These are phyloP conservation scores for Lentinus tigrinus DNA, from an alignment of 768 basidiomycete species.

Conservation along the genomic window DNA sequence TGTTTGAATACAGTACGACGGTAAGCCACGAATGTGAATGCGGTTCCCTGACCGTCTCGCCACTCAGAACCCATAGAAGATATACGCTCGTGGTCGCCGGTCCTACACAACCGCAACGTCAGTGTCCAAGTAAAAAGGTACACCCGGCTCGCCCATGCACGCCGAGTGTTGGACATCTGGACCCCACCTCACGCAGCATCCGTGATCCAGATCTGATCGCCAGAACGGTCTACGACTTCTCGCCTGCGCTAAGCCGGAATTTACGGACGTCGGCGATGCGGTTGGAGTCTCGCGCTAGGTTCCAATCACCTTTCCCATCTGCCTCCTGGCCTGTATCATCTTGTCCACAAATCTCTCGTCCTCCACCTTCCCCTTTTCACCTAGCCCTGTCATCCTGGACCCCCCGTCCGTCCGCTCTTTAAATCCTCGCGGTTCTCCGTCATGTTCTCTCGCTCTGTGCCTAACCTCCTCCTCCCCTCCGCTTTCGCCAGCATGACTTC, in stretches of 20 bases:
- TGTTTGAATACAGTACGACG: too few relatives aligned
- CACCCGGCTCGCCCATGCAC: neutral
- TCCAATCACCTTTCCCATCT: conserved; percentile 1
- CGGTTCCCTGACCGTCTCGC: too few relatives aligned
- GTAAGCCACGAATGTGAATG: too few relatives aligned
- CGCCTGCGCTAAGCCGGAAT: neutral
- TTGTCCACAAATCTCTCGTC: conserved; percentile 1
- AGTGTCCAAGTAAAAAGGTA: too few relatives aligned
- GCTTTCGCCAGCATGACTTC: conserved; percentile 28
- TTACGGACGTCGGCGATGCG: conserved; percentile 4
- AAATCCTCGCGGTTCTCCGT: neutral
- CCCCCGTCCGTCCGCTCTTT: neutral
- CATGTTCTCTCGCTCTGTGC: neutral
- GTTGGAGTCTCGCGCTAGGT: neutral
- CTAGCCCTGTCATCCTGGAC: neutral
- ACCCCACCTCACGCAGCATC: neutral
- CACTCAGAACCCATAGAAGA: too few relatives aligned
- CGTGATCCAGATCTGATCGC: conserved; percentile 9
- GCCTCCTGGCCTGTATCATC: neutral
- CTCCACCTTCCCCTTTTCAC: neutral
- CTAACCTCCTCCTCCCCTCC: neutral
- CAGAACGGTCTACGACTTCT: neutral
- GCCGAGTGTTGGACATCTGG: neutral
- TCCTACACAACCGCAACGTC: too few relatives aligned
- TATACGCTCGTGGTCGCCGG: too few relatives aligned